Conservation (phyloP, 2,329 filamentous ascomycete genomes). For the Penicillium sp. region DNA sequence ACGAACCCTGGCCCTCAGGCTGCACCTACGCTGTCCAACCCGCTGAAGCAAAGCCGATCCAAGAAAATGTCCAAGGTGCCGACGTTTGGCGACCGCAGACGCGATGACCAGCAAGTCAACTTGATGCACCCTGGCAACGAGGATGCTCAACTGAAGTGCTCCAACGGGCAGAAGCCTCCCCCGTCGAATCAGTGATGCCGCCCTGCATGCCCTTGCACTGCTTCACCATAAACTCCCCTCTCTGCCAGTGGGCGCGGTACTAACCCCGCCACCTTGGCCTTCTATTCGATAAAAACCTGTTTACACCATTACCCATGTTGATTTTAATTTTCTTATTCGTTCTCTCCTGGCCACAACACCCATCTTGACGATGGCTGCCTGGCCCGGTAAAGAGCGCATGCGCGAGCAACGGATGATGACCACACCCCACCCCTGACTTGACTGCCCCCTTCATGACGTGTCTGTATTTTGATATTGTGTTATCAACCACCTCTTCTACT, state of each 20-base stretch:
- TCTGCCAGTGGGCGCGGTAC: not conserved
- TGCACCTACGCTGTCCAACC: slow-evolving; percentile 37
- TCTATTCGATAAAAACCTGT: not conserved
- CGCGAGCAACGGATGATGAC: slow-evolving; percentile 33
- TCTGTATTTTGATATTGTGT: slow-evolving; percentile 32
- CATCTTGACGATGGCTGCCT: slow-evolving; percentile 32
- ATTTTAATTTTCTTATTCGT: slow-evolving; percentile 3
- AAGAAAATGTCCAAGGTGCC: slow-evolving; percentile 41
- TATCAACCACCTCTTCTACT: slow-evolving; percentile 4
- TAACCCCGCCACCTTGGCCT: not conserved
- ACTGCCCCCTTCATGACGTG: slow-evolving; percentile 26
- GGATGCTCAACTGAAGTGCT: slow-evolving; percentile 37
- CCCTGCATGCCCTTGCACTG: not conserved
- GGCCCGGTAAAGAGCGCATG: slow-evolving; percentile 1
- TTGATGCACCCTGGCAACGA: slow-evolving; percentile 46
- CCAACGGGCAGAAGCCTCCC: slow-evolving; percentile 33
- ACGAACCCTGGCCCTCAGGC: slow-evolving; percentile 36
- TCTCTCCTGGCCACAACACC: not conserved
- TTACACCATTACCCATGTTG: slow-evolving; percentile 1
- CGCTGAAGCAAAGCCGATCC: slow-evolving; percentile 39
- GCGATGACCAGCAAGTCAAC: slow-evolving; percentile 45
- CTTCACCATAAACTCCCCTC: not conserved
- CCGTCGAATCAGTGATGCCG: slow-evolving; percentile 23
- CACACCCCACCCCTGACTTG: not conserved
- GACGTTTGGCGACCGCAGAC: slow-evolving; percentile 35